Evolutionary conservation across 805 yeast species (phyloP).

Genomic region (Teunomyces pallodes): DNA sequence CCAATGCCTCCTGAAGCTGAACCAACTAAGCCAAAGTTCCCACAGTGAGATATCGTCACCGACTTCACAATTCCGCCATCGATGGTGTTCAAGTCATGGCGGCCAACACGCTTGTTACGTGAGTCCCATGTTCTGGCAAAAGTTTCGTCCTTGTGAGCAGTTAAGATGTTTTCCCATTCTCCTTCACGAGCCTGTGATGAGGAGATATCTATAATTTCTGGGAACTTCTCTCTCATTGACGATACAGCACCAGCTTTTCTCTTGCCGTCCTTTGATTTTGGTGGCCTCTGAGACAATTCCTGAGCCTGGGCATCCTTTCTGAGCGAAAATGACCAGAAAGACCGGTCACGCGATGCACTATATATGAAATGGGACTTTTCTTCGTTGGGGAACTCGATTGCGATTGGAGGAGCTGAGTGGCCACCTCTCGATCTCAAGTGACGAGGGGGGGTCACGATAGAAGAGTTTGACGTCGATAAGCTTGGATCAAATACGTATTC

Average conservation of each 20-base stretch:
- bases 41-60: conserved; percentile 85
- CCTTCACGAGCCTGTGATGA: conserved; percentile 74
- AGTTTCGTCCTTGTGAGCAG: conserved; percentile 80
- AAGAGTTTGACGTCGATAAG: conserved; percentile 57
- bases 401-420: conserved; percentile 87
- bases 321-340: conserved; percentile 89
- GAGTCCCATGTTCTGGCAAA: conserved; percentile 93
- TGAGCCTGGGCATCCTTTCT: conserved; percentile 96
- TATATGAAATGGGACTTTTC: conserved; percentile 75
- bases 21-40: conserved; percentile 92
- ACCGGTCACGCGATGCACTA: conserved; percentile 81
- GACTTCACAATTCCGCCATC: conserved; percentile 75
- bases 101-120: conserved; percentile 74
- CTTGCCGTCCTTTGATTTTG: conserved; percentile 28
- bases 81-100: conserved; percentile 64
- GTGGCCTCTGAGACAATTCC: conserved; percentile 78
- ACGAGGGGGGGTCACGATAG: conserved; percentile 85
- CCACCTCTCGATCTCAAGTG: conserved; percentile 93
- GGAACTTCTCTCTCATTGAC: conserved; percentile 64
- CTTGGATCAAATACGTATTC: conserved; percentile 95
- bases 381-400: conserved; percentile 72
- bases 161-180: conserved; percentile 90
- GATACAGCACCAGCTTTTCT: conserved; percentile 55
- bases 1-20: conserved; percentile 83
- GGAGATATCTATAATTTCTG: conserved; percentile 70